These are phyloP conservation scores for Malus hybrid DNA, from an alignment of 331 rosid species.

Conservation along the genomic window DNA sequence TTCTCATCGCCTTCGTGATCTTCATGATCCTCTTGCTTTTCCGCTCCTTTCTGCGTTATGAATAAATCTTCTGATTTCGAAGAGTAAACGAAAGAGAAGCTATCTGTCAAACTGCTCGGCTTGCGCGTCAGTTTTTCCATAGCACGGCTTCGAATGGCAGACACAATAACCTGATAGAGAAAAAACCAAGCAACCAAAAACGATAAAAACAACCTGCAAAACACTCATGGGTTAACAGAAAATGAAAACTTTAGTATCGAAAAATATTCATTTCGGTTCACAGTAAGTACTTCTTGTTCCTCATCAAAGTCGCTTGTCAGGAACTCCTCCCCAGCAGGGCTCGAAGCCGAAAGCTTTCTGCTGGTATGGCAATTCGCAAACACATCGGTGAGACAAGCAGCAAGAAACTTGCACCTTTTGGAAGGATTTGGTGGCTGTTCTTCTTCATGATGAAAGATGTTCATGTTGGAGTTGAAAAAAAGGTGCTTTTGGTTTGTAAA, in stretches of 20 bases:
- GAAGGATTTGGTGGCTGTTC: conserved; percentile 38
- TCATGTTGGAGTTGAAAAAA: conserved; percentile 25
- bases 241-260: neutral
- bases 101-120: conserved; percentile 29
- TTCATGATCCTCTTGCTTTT: conserved; percentile 13
- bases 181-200: neutral
- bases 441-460: conserved; percentile 48
- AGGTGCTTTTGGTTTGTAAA: no score
- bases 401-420: conserved; percentile 45
- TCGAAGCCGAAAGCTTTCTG: conserved; percentile 27
- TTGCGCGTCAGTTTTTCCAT: conserved; percentile 54
- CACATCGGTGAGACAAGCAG: conserved; percentile 49
- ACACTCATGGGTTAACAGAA: neutral
- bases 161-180: conserved; percentile 54
- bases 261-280: neutral
- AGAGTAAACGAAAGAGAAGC: conserved; percentile 52
- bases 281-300: conserved; percentile 48
- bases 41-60: conserved; percentile 28
- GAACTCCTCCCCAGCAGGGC: conserved; percentile 47
- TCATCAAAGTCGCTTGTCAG: conserved; percentile 49
- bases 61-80: conserved; percentile 42
- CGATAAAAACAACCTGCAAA: neutral
- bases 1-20: conserved; percentile 24
- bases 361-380: conserved; percentile 36
- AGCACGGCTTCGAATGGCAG: conserved; percentile 57